These are phyloP conservation scores for Fusarium sp. DNA, from an alignment of 2,329 filamentous ascomycete genomes.

Conservation along the genomic window DNA sequence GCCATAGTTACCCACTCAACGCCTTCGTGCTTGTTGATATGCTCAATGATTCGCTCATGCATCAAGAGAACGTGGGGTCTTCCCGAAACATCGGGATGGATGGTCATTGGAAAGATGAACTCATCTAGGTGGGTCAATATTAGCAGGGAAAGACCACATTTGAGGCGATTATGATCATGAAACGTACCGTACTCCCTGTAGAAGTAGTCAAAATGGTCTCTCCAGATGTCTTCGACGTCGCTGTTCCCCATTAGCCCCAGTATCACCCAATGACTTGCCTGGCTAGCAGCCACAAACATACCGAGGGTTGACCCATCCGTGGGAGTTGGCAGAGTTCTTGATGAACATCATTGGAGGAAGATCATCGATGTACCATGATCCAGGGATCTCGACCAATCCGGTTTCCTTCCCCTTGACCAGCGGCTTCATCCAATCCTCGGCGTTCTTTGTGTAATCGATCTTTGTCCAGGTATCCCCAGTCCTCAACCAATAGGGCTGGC, in stretches of 20 bases:
- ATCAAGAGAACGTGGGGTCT: slow-evolving; percentile 79
- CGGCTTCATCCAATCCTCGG: slow-evolving; percentile 59
- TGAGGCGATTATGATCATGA: not conserved
- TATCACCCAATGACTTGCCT: not conserved
- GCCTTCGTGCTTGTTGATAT: slow-evolving; percentile 72
- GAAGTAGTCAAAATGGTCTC: slow-evolving; percentile 78
- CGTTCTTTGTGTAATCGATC: slow-evolving; percentile 68
- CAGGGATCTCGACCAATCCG: slow-evolving; percentile 73
- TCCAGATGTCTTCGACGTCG: slow-evolving; percentile 74
- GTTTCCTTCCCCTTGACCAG: slow-evolving; percentile 69
- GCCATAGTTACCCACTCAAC: slow-evolving; percentile 78
- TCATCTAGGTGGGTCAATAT: slow-evolving; percentile 59
- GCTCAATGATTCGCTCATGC: slow-evolving; percentile 75
- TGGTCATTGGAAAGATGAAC: slow-evolving; percentile 82
- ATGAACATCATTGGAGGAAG: slow-evolving; percentile 80
- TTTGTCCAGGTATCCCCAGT: slow-evolving; percentile 77
- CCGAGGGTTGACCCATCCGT: slow-evolving; percentile 68
- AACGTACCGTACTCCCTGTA: slow-evolving; percentile 74
- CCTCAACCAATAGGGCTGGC: slow-evolving; percentile 72
- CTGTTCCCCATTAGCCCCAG: not conserved
- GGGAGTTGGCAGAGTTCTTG: slow-evolving; percentile 71
- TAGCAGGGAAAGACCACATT: not conserved
- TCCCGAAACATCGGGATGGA: slow-evolving; percentile 80
- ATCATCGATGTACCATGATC: slow-evolving; percentile 73
- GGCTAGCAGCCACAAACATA: not conserved